phyloP scores from a whole-genome alignment of 768 basidiomycete genomes.

The Atractiella rhizophila region DNA sequence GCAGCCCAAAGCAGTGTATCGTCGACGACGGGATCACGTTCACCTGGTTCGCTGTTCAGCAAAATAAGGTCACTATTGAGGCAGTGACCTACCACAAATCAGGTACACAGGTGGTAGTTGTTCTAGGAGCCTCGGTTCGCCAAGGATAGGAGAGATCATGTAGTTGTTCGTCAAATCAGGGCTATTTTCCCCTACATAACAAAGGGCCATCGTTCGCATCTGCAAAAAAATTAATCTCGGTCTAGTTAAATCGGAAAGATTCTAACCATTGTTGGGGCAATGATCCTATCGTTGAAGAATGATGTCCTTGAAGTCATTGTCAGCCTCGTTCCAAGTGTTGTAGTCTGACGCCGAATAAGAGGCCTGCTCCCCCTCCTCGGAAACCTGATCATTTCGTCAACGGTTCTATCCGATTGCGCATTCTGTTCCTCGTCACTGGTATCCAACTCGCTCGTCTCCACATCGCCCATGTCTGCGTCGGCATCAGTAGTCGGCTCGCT shows the following conservation, averaged over 20 bases:
- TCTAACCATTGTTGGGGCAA: slow-evolving; percentile 84
- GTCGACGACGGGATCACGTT: slow-evolving; percentile 86
- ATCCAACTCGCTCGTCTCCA: neutral
- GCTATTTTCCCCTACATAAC: slow-evolving; percentile 28
- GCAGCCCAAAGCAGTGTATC: slow-evolving; percentile 94
- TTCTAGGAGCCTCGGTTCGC: slow-evolving; percentile 55
- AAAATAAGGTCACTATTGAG: neutral
- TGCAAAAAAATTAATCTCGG: slow-evolving; percentile 19
- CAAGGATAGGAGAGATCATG: slow-evolving; percentile 78
- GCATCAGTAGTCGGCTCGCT: slow-evolving; percentile 6
- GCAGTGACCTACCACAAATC: too few species aligned
- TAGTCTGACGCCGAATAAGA: neutral
- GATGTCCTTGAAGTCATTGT: slow-evolving; percentile 16
- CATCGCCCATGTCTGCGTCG: slow-evolving; percentile 20
- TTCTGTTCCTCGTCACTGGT: slow-evolving; percentile 20
- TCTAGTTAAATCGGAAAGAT: neutral
- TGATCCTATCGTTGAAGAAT: slow-evolving; percentile 28
- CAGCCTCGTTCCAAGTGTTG: slow-evolving; percentile 7
- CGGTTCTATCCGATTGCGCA: slow-evolving; percentile 13
- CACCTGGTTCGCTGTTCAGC: slow-evolving; percentile 41
- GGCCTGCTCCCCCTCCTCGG: neutral
- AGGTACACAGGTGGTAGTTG: slow-evolving; percentile 74
- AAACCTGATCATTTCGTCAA: neutral
- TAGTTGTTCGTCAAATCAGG: slow-evolving; percentile 91
- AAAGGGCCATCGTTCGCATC: slow-evolving; percentile 90